Conservation (phyloP, 352 stramenopile genomes). For the Pythium chondricola region DNA sequence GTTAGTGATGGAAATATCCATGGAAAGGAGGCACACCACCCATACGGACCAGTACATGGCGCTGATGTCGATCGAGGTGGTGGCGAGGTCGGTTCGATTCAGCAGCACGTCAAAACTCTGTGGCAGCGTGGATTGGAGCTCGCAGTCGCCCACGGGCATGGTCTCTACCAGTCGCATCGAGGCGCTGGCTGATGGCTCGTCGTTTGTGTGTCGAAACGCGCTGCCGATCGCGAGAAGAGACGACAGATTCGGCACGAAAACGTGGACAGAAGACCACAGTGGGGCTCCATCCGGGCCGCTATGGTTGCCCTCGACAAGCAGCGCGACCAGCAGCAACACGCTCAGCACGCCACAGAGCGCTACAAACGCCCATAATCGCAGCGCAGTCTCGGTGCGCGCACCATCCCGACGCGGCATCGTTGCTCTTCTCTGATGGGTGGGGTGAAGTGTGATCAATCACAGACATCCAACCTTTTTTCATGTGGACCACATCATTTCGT, state of each 20-base stretch:
- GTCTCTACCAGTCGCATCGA: slow-evolving; percentile 52
- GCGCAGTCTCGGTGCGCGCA: slow-evolving; percentile 9
- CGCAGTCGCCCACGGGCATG: slow-evolving; percentile 58
- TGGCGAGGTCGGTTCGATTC: slow-evolving; percentile 32
- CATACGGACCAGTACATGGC: slow-evolving; percentile 72
- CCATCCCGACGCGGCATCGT: neutral
- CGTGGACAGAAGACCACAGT: neutral
- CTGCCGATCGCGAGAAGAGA: neutral
- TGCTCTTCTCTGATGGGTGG: neutral
- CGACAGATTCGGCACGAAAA: slow-evolving; percentile 8
- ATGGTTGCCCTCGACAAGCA: neutral
- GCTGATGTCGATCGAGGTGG: slow-evolving; percentile 55
- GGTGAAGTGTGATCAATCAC: slow-evolving; percentile 7
- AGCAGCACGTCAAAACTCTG: slow-evolving; percentile 48
- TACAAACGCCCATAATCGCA: slow-evolving; percentile 16
- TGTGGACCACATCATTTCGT: slow-evolving; percentile 8
- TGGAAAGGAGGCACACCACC: neutral
- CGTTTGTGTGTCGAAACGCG: neutral
- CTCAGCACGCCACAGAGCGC: slow-evolving; percentile 8
- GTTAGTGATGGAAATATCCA: too few species aligned
- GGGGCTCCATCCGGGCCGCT: neutral
- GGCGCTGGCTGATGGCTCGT: neutral
- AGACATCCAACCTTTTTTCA: too few species aligned
- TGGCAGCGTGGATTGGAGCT: slow-evolving; percentile 24
- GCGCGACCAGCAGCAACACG: slow-evolving; percentile 11